Conservation (phyloP, 2,329 filamentous ascomycete species). For the Meredithiella fracta region DNA sequence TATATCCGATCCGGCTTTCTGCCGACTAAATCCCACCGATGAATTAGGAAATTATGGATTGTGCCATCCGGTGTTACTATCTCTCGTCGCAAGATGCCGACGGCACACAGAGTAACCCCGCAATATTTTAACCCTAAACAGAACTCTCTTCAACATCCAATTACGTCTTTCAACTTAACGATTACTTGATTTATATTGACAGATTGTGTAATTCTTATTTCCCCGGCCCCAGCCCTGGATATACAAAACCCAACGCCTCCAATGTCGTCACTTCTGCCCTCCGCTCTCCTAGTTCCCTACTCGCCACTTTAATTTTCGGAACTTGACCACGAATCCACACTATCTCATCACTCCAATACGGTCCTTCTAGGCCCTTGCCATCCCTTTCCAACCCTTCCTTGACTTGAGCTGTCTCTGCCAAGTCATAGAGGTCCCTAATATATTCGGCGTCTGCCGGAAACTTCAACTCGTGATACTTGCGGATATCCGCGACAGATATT, state of each 20-base stretch:
- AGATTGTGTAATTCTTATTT: background rate
- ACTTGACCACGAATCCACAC: constrained; percentile 26
- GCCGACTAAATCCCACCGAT: too few relatives aligned
- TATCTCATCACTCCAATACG: constrained; percentile 26
- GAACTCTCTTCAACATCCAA: too few relatives aligned
- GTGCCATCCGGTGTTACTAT: background rate
- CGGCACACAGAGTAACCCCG: background rate
- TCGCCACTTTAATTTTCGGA: constrained; percentile 26
- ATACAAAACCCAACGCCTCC: constrained; percentile 26
- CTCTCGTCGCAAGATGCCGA: background rate
- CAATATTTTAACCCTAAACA: background rate
- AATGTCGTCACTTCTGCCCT: constrained; percentile 22
- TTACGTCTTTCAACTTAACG: too few relatives aligned
- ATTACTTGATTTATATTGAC: too few relatives aligned
- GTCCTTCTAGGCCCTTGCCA: constrained; percentile 23
- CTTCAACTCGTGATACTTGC: constrained; percentile 35
- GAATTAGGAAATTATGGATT: too few relatives aligned
- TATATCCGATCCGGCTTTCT: too few relatives aligned
- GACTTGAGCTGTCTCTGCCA: constrained; percentile 26
- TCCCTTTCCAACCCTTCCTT: constrained; percentile 21
- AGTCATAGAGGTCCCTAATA: constrained; percentile 40
- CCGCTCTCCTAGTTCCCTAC: constrained; percentile 22
- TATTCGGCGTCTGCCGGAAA: constrained; percentile 49
- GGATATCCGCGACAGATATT: constrained; percentile 34
- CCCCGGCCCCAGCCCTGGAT: constrained; percentile 8